Evolutionary conservation across 495 filamentous ascomycete species (phyloP).

Genomic region (Evansstolkia leycettana): DNA sequence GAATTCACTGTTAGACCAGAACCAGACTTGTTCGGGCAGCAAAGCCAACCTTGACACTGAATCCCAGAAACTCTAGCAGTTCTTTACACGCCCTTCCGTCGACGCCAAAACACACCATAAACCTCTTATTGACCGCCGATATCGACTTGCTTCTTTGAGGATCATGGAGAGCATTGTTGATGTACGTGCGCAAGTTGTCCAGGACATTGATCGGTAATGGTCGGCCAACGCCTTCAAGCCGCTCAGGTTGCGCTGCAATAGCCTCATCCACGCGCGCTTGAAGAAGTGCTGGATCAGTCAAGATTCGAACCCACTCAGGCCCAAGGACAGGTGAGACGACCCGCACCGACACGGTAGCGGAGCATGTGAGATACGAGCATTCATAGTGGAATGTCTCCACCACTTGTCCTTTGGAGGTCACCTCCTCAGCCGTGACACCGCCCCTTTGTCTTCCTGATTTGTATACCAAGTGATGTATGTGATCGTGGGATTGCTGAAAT

Average conservation of each 20-base stretch:
- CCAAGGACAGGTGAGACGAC: constrained; percentile 41
- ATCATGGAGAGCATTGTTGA: constrained; percentile 46
- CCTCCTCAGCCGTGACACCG: constrained; percentile 10
- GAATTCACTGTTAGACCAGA: constrained; percentile 6
- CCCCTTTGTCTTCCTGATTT: constrained; percentile 21
- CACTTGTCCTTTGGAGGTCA: constrained; percentile 21
- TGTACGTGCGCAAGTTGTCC: constrained; percentile 45
- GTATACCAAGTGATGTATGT: constrained; percentile 38
- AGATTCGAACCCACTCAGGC: constrained; percentile 32
- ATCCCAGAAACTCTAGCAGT: constrained; percentile 53
- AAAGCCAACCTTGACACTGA: constrained; percentile 30
- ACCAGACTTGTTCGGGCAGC: background rate
- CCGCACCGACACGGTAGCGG: constrained; percentile 40
- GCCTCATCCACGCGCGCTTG: constrained; percentile 39
- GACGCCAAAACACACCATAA: constrained; percentile 52
- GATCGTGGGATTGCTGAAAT: constrained; percentile 8
- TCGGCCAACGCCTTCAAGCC: constrained; percentile 40
- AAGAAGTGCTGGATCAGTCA: constrained; percentile 45
- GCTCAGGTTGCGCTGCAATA: constrained; percentile 41
- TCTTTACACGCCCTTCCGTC: constrained; percentile 42
- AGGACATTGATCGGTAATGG: constrained; percentile 38
- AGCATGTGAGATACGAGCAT: constrained; percentile 48
- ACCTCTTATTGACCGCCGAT: constrained; percentile 57
- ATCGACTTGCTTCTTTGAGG: constrained; percentile 39
- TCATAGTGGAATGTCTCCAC: constrained; percentile 37